Evolutionary conservation across 106 monocot genomes (phyloP).

Genomic region (Posidonia australis): DNA sequence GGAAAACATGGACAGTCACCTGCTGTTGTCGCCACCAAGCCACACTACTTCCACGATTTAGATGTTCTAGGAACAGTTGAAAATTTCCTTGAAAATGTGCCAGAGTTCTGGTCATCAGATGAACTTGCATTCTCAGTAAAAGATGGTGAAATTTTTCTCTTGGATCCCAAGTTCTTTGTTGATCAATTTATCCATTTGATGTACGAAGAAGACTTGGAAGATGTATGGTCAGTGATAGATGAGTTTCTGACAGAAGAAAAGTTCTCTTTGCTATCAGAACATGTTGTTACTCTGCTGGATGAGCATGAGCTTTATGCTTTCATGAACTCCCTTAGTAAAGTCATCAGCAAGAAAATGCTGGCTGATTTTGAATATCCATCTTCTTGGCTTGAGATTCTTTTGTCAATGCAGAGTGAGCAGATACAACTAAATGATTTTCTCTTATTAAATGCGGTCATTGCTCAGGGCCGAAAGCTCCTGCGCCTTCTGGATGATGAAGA

Average conservation of each 20-base stretch:
- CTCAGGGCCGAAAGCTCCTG: constrained; percentile 58
- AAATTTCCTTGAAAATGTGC: constrained; percentile 89
- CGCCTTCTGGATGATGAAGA: constrained; percentile 67
- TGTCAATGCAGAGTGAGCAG: constrained; percentile 19
- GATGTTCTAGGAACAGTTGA: constrained; percentile 76
- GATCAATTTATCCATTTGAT: constrained; percentile 53
- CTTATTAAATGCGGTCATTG: constrained; percentile 53
- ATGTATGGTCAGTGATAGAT: constrained; percentile 55
- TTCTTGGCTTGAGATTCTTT: constrained; percentile 62
- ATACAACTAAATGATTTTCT: constrained; percentile 53
- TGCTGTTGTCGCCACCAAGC: constrained; percentile 92
- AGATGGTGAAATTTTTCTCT: constrained; percentile 73
- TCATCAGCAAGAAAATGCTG: constrained; percentile 4
- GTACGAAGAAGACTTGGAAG: constrained; percentile 61
- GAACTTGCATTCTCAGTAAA: constrained; percentile 81
- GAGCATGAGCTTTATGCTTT: constrained; percentile 50
- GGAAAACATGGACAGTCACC: constrained; percentile 94
- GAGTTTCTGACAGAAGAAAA: constrained; percentile 53
- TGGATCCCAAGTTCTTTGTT: constrained; percentile 70
- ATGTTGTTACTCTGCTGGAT: constrained; percentile 56
- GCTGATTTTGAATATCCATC: constrained; percentile 18
- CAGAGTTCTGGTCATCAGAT: constrained; percentile 82
- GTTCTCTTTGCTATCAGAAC: constrained; percentile 59
- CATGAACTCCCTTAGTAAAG: constrained; percentile 35
- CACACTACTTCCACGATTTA: constrained; percentile 84